These are phyloP conservation scores for Oidium heveae DNA, from an alignment of 2,329 filamentous ascomycete genomes.

Conservation along the genomic window DNA sequence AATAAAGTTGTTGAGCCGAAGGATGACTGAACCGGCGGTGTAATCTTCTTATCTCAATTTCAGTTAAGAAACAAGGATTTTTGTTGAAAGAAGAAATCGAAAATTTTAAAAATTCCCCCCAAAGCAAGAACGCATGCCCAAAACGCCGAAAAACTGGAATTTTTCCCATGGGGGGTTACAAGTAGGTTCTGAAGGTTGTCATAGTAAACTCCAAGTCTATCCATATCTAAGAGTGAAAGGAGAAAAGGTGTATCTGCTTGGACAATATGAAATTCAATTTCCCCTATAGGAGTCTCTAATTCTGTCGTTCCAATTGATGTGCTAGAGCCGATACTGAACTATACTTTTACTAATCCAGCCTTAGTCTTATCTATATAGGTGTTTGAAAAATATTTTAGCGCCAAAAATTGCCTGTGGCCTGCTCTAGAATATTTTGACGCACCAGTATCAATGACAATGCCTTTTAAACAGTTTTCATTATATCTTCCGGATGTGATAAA, in stretches of 20 bases:
- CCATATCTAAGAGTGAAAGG: background rate
- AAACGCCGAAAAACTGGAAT: background rate
- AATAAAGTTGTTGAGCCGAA: background rate
- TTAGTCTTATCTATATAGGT: background rate
- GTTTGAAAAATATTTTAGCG: background rate
- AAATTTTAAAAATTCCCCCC: background rate
- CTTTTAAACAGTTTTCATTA: background rate
- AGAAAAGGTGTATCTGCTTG: background rate
- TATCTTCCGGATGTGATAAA: background rate
- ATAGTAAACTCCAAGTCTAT: background rate
- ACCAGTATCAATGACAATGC: background rate
- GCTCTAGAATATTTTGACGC: background rate
- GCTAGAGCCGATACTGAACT: background rate
- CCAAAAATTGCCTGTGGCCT: background rate
- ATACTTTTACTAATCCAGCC: background rate
- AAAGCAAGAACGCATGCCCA: too few species aligned
- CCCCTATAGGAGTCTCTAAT: background rate
- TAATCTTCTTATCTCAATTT: background rate
- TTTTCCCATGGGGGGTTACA: background rate
- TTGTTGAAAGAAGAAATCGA: background rate
- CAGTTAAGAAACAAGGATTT: background rate
- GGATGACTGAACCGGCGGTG: background rate
- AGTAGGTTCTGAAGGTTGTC: background rate
- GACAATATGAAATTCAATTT: background rate
- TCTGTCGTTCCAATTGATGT: background rate